A percentile compares a stretch with the other conserved stretches of the same genome.
Conservation (phyloP, 805 yeast genomes). For the Cyberlindnera mycetangii region DNA sequence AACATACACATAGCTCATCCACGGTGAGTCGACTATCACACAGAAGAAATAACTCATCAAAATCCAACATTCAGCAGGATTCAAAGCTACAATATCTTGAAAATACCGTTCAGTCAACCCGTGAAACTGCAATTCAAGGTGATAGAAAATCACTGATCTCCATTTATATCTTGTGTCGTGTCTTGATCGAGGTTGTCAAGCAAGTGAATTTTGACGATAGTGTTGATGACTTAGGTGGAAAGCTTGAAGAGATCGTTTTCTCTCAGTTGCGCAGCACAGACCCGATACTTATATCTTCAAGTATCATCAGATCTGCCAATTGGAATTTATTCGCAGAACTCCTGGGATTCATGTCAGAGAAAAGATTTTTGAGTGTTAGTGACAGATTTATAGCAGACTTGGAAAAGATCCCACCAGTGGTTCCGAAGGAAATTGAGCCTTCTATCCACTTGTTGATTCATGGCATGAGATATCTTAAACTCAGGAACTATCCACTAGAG, state of each 20-base stretch:
- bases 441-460: slow-evolving; percentile 71
- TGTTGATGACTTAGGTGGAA: slow-evolving; percentile 77
- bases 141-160: slow-evolving; percentile 85
- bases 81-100: slow-evolving; percentile 50
- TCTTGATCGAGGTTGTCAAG: slow-evolving; percentile 84
- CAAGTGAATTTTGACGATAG: slow-evolving; percentile 74
- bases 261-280: slow-evolving; percentile 86
- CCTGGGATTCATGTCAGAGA: slow-evolving; percentile 86
- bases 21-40: slow-evolving; percentile 38
- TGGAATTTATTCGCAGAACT: slow-evolving; percentile 91
- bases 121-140: slow-evolving; percentile 73
- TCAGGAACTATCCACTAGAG: slow-evolving; percentile 84
- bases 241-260: slow-evolving; percentile 90
- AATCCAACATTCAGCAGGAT: slow-evolving; percentile 39
- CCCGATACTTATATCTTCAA: slow-evolving; percentile 62
- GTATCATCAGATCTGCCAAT: slow-evolving; percentile 80
- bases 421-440: slow-evolving; percentile 51
- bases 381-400: slow-evolving; percentile 91
- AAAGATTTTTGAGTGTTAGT: slow-evolving; percentile 80
- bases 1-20: slow-evolving; percentile 32
- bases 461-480: slow-evolving; percentile 84
- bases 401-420: slow-evolving; percentile 68
- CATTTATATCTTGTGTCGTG: slow-evolving; percentile 86
- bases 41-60: slow-evolving; percentile 49
- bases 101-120: slow-evolving; percentile 40